Base-by-base conservation (phyloP, 805 yeast species). In the Metschnikowia proteae region DNA sequence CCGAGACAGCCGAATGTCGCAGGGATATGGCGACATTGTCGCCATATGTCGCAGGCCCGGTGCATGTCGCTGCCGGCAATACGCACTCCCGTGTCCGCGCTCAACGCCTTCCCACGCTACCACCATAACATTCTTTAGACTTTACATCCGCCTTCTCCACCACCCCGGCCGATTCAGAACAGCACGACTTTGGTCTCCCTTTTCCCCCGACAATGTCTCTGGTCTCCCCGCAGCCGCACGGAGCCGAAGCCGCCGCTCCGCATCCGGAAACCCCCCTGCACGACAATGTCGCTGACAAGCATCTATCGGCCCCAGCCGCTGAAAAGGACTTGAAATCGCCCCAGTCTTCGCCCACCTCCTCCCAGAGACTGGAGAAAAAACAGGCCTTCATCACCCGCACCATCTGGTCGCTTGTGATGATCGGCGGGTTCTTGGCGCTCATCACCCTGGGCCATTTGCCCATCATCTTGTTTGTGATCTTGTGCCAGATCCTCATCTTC, bases 331-430 rank as follows among this genome's bases (percentile, higher is more conserved):
- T 9, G 5, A 33, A n/a, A n/a, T n/a, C 25, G 17, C 17, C 36
- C 23, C 10, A 37, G 29, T 17, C 30, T 3, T 3, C 29, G 7
- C 10, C 31, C 10, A 26, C 11, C 11, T 8, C 29, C 45, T 10
- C 30, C 25, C 60, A 36, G 32, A 25, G 38, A 7, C 38, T 34
- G 55, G 80, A 79, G 70, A 88, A 88, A 70, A 84, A 83, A 57
- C 91, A 84, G 68, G 86, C 91, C 38, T 90, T 94, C 61, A 64
- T 90, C 41, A 88, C 90, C 26, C 81, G 99, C 57, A 84, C 98
- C 3, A 74, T 87, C 42, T 94, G 98, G 98, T 87, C 97, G 0
- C 67, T 94, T 59, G 89, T 94, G 13, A 91, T 94, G 97, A 84
- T 94, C 51, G 86, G 90, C 66, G 81, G 88, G 52, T 57, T 57